A percentile compares a stretch with the other conserved stretches of the same genome.
Conservation (phyloP, 2,329 filamentous ascomycete genomes). For the Ramichloridium luteum region DNA sequence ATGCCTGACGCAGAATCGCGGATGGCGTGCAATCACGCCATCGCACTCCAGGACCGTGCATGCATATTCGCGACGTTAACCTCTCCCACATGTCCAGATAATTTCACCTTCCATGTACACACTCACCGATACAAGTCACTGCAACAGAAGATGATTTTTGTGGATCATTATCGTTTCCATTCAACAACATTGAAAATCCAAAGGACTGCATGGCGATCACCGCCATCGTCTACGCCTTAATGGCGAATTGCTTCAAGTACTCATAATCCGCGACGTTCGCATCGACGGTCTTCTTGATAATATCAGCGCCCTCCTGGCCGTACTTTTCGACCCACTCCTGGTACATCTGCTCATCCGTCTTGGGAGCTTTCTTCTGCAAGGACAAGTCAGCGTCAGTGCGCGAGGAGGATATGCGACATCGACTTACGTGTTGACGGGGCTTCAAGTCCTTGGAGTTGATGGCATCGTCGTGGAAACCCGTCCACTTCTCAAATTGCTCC, state of each 20-base stretch:
- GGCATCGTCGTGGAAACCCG: constrained; percentile 90
- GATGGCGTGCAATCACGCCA: constrained; percentile 1
- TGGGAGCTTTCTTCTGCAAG: constrained; percentile 45
- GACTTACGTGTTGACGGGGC: constrained; percentile 49
- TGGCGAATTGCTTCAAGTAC: constrained; percentile 66
- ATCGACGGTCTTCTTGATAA: constrained; percentile 59
- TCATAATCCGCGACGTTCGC: constrained; percentile 65
- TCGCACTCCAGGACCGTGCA: neutral
- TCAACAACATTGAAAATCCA: no score
- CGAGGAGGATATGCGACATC: neutral
- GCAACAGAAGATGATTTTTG: neutral
- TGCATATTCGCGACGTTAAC: no score
- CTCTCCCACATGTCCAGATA: no score
- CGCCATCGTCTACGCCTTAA: constrained; percentile 32
- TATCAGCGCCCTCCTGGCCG: constrained; percentile 55
- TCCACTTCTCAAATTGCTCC: constrained; percentile 87
- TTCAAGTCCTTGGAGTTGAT: constrained; percentile 69
- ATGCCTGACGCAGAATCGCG: no score
- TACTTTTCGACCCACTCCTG: constrained; percentile 63
- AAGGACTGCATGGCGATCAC: neutral
- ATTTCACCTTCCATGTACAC: neutral
- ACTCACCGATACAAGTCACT: neutral
- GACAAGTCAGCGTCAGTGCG: constrained; percentile 3
- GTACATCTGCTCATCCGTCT: constrained; percentile 55
- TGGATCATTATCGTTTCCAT: neutral